These are phyloP conservation scores for Corylus americana DNA, from an alignment of 306 rosid genomes.

Conservation along the genomic window DNA sequence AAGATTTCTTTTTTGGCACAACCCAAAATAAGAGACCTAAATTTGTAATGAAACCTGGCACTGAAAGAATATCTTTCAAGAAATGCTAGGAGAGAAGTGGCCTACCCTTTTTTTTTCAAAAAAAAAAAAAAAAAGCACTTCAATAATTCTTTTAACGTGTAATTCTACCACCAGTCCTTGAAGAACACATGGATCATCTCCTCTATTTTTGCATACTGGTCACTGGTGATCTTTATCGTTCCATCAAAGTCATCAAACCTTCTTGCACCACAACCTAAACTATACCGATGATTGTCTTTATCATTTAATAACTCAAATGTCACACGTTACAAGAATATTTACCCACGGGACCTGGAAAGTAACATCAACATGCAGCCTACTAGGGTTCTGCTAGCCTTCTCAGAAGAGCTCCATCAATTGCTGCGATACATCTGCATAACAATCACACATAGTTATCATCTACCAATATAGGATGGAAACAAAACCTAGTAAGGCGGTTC, in stretches of 20 bases:
- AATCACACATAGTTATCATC: background rate
- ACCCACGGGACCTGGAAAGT: background rate
- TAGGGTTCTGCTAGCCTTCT: constrained; percentile 10
- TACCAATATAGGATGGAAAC: background rate
- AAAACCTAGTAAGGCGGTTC: background rate
- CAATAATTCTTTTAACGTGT: background rate
- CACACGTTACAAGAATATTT: constrained; percentile 3
- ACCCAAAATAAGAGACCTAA: background rate
- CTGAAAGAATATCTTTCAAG: background rate
- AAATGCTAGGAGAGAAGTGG: background rate
- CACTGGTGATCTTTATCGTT: background rate
- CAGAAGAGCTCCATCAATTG: constrained; percentile 91
- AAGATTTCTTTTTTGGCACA: no score
- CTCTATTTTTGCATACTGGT: constrained; percentile 1
- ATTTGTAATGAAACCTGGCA: background rate
- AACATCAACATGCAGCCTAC: constrained; percentile 15
- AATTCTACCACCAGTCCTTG: background rate
- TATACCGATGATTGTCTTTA: background rate
- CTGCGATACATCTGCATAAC: constrained; percentile 84
- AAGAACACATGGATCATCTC: background rate
- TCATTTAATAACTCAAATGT: background rate
- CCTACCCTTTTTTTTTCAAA: no score
- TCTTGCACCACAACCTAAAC: background rate
- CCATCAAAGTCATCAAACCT: background rate
- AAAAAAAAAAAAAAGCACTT: background rate